Base-by-base conservation (phyloP, 1,284 basidiomycete species). In the Phlebopus sp. region DNA sequence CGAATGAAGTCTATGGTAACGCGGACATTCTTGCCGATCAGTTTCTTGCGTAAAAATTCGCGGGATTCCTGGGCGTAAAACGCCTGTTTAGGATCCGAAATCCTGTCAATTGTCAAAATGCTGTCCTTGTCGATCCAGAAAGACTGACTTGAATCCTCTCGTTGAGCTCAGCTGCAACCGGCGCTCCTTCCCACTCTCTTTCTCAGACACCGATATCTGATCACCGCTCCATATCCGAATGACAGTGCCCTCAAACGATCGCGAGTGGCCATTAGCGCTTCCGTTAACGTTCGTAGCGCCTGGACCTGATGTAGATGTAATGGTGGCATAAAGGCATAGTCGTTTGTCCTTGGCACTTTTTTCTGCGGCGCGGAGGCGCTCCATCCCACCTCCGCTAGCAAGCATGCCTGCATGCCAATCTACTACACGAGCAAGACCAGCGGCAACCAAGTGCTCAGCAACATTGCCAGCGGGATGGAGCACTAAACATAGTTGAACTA, bases 371-470 rank as follows among this genome's bases (percentile, higher is more conserved):
- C 95, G 84, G 25, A 97, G 77, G 34, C 82, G 81, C 62, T 95
- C 91, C 81, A 96, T 92, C 13, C 82, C 84, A 27, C 90, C 87
- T 52, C 77, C 74, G 51, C 77, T 78, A 2, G 90, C 82, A 35
- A 99, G 82, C 78, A 98, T 90, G 29, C 95, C 96, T 11, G 94
- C 94, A 67, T 99, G 96, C 95, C 96, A 98, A 65, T 97, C 95
- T 50, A 98, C 89, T 44, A 97, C 81, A 50, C 92, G 87, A 10
- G 95, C 96, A 3, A 98, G 76, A 42, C 96, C 94, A 38, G 83
- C 82, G 3, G 79, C 80, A 15, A 94, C 83, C 39, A 99, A 76
- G 68, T 90, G 86, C 59, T 96, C 92, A 14, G 94, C 93, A 43
- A 99, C 90, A 68, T 97, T 96, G 15, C 96, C 95, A 23, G 86